phyloP scores from a whole-genome alignment of 176 grass and related monocot genomes.

The Microstegium vimineum region DNA sequence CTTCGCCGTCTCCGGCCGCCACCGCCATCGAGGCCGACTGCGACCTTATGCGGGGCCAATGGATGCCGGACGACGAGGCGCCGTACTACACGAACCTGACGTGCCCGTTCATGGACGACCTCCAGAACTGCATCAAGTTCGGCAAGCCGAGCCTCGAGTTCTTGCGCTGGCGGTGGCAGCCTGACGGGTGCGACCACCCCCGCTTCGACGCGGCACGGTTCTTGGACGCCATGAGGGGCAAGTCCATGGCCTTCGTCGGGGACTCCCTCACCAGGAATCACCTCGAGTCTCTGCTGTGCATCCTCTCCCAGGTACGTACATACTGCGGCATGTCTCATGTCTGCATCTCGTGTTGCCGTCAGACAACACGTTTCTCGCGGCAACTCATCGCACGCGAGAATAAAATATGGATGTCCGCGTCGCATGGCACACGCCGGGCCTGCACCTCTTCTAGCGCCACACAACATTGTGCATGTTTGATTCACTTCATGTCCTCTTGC shows the following conservation, averaged over 20 bases:
- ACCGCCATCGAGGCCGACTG: not conserved
- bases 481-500: too few relatives aligned
- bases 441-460: too few relatives aligned
- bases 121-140: constrained; percentile 85
- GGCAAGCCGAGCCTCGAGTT: constrained; percentile 60
- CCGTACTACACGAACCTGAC: constrained; percentile 72
- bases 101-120: constrained; percentile 67
- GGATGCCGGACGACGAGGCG: constrained; percentile 30
- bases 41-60: constrained; percentile 36
- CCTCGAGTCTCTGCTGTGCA: constrained; percentile 65
- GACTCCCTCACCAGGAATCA: constrained; percentile 90
- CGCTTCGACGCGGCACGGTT: constrained; percentile 52
- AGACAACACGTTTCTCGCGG: not conserved
- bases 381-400: not conserved
- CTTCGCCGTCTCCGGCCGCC: not conserved
- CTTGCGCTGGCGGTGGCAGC: constrained; percentile 60
- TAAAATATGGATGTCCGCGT: not conserved
- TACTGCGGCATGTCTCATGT: too few relatives aligned
- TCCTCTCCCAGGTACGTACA: constrained; percentile 35
- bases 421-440: not conserved
- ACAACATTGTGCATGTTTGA: too few relatives aligned
- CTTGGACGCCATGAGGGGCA: constrained; percentile 45
- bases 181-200: constrained; percentile 50
- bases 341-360: not conserved
- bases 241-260: constrained; percentile 68